Evolutionary conservation across 768 basidiomycete genomes (phyloP), one percentile per base, ranked within the genome.

Genomic region (Filobasidium wieringae): DNA sequence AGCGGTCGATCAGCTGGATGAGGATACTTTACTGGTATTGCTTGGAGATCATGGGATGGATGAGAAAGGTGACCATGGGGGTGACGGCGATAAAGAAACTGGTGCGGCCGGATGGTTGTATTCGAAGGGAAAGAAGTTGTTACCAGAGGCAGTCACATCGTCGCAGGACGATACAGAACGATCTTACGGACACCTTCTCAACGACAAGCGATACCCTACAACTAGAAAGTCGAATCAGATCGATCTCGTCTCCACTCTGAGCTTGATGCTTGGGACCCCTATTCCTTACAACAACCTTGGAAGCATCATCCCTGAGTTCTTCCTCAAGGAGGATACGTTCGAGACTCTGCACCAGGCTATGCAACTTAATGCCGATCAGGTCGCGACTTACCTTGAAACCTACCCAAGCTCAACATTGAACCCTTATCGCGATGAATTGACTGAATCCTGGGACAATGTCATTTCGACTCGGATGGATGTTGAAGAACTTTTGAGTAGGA

Each of bases 11-110:
- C 63, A 77, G 15, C 69, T 95, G 58, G 67, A 73, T 50, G 85
- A 95, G 54, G 86, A 93, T 51, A 97, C 95, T 0, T 77, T 99
- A 0, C 79, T 99, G 5, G 82, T 99, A 55, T 80, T 99, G 1
- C 77, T 97, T 1, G 95, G 95, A 1, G 93, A 99, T 69, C 95
- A 97, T 66, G 95, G 95, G 0, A 97, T 99, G 95, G 91, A 96
- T 66, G 78, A 80, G 37, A 80, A 85, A 22, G 95, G 95, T 1
- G 92, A 99, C 65, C 93, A 97, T 64, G 95, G 95, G 0, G 93
- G 95, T 1, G 95, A 96, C 66, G 84, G 85, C 0, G 76, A 77
- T 4, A 79, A 85, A 29, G 93, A 99, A 69, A 88, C 89, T 0
- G 84, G 86, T 11, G 78, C 89, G 0, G 90, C 80, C 0, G 73